Evolutionary conservation across 305 asterid species (phyloP).

Genomic region (Withania somnifera): DNA sequence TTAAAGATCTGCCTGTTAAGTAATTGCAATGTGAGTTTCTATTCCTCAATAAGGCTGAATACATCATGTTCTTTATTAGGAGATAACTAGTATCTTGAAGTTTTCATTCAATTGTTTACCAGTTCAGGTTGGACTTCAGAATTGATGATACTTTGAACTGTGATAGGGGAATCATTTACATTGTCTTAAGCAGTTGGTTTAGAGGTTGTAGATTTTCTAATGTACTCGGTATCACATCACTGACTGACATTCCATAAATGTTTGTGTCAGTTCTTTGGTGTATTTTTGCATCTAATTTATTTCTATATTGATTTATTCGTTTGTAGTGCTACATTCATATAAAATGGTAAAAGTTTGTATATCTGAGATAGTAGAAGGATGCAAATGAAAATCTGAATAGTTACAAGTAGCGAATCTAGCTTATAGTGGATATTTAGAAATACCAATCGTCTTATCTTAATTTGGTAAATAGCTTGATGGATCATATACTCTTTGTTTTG

Average conservation of each 20-base stretch:
- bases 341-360: not conserved
- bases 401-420: not conserved
- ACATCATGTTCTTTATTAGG: not conserved
- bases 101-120: not conserved
- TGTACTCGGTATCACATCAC: not conserved
- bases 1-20: not conserved
- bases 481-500: not conserved
- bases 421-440: not conserved
- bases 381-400: not conserved
- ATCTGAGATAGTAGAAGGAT: not conserved
- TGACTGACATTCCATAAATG: not conserved
- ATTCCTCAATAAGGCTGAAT: not conserved
- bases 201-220: not conserved
- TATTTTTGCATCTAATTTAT: no score
- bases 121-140: not conserved
- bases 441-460: not conserved
- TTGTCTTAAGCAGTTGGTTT: not conserved
- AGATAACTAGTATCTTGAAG: not conserved
- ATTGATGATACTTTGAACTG: not conserved
- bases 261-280: not conserved
- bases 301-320: not conserved
- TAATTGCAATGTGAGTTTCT: not conserved
- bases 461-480: not conserved
- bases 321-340: not conserved
- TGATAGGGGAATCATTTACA: not conserved